phyloP scores from a whole-genome alignment of 768 basidiomycete species.

The Boletellus emodensis region DNA sequence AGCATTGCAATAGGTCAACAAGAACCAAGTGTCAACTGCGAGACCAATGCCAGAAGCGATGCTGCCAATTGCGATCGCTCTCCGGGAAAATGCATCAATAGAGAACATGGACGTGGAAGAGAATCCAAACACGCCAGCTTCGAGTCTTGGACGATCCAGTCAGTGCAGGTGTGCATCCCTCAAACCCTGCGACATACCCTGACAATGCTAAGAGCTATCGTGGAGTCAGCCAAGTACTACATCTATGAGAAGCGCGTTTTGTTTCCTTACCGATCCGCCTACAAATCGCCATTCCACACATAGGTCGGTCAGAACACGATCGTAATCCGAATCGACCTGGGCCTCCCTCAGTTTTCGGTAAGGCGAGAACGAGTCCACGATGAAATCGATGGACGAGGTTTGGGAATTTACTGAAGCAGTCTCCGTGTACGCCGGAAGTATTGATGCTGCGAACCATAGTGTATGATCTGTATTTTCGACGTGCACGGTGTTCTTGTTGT shows the following conservation, averaged over 20 bases:
- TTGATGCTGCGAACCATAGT: conserved; percentile 35
- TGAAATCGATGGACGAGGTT: conserved; percentile 30
- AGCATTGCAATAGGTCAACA: conserved; percentile 56
- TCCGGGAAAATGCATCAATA: conserved; percentile 43
- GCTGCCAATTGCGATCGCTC: conserved; percentile 54
- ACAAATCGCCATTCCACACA: conserved; percentile 63
- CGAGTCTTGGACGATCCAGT: conserved; percentile 27
- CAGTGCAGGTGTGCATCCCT: not conserved
- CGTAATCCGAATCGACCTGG: conserved; percentile 43
- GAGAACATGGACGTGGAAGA: conserved; percentile 48
- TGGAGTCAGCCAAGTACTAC: not conserved
- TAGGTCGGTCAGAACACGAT: conserved; percentile 44
- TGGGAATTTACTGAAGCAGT: conserved; percentile 29
- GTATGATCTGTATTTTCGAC: conserved; percentile 4
- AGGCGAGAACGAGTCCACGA: conserved; percentile 50
- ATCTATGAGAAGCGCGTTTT: not conserved
- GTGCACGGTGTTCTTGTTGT: conserved; percentile 5
- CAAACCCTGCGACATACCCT: conserved; percentile 37
- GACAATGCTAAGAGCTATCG: conserved; percentile 55
- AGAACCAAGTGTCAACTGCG: conserved; percentile 59
- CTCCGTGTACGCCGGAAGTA: conserved; percentile 45
- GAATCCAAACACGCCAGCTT: conserved; percentile 63
- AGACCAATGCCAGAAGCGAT: conserved; percentile 64
- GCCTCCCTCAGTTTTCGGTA: conserved; percentile 50
- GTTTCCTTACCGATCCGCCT: conserved; percentile 50